Evolutionary conservation across 2,329 filamentous ascomycete genomes (phyloP).

Genomic region (Pseudogymnoascus sp.): DNA sequence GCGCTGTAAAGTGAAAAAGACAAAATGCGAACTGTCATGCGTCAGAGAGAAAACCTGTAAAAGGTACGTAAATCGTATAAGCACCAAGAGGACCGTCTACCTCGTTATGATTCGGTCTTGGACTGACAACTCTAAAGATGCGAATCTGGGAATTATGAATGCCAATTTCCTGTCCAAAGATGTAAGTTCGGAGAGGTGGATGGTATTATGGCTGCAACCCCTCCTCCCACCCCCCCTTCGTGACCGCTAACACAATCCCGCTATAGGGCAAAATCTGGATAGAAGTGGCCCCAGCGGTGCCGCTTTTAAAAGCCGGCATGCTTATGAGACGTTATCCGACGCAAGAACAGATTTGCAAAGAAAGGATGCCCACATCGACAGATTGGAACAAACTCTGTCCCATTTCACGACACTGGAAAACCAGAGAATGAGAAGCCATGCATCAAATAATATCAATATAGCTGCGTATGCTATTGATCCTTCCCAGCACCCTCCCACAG

Average conservation of each 20-base stretch:
- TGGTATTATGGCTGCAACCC: not conserved
- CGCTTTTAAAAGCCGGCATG: not conserved
- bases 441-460: not conserved
- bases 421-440: not conserved
- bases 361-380: not conserved
- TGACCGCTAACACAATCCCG: not conserved
- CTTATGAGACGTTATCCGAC: not conserved
- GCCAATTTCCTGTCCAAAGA: not conserved
- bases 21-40: not conserved
- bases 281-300: not conserved
- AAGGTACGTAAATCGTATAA: not conserved
- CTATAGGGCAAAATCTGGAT: not conserved
- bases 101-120: not conserved
- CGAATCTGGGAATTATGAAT: not conserved
- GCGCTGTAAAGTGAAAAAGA: slow-evolving; percentile 4
- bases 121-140: slow-evolving; percentile 1
- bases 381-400: not conserved
- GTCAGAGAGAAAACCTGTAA: not conserved
- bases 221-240: not conserved
- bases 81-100: not conserved
- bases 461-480: not conserved
- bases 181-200: not conserved
- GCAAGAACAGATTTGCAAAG: not conserved
- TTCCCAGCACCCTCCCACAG: slow-evolving; percentile 22
- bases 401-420: not conserved